Base-by-base conservation (phyloP, 2,329 filamentous ascomycete genomes). In the Massarina eburnea region DNA sequence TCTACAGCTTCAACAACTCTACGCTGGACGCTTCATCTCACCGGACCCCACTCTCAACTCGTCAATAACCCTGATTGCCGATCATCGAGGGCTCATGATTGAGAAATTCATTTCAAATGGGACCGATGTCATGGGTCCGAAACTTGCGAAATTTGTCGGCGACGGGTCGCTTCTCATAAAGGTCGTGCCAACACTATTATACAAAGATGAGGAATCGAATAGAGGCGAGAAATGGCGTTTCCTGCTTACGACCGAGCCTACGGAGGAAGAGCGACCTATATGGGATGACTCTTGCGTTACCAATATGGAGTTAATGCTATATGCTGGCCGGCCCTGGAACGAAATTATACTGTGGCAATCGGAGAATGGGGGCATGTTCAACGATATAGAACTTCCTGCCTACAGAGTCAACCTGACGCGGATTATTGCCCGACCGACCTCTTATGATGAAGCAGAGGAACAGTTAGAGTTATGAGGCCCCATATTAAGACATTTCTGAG, bases 231-330 rank as follows among this genome's bases (percentile, higher is more conserved):
- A 60, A 21, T 74, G 70, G 70, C 61, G 68, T 3, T 21, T 66
- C 2, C 34, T 63, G 12, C 27, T 54, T 10, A 45, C 42, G 8
- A 51, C 43, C 36, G 52, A 64, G 43, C 51, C 53, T 6, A 33
- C 14, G 14, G 41, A 49, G 8, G 41, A 32, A 3, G 40, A 49
- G 15, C 39, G 39, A 12, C 44, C 43, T 8, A 41, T 67, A 4
- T 66, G 58, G 63, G 63, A 71, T 41, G 70, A 73, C 7, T 71
- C 68, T 34, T 74, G 71, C 42, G 30, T 60, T 3, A 58, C 56
- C 0, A 55, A 72, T 45, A 50, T 70, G 4, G 67, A 71, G 17
- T 47, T 45, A 2, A 30, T 55, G 2, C 54, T 55, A 17, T 73
- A 73, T 49, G 70, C 55, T 2, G 64, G 59, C 2, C 42, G 62